Conservation (phyloP, 352 stramenopile genomes). For the Pythium coloratum region DNA sequence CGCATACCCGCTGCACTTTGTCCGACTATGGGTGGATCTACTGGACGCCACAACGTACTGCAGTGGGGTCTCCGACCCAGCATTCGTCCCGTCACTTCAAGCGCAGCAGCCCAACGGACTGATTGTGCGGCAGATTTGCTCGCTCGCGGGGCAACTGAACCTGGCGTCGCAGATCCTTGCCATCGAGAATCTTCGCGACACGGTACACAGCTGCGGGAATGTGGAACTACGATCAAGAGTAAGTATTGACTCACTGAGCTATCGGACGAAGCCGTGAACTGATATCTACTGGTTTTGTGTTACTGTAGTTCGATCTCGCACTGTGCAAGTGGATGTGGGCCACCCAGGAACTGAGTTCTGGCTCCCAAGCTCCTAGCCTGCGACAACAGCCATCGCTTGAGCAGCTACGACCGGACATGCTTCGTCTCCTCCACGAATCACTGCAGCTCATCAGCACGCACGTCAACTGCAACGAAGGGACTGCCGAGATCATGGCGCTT, state of each 20-base stretch:
- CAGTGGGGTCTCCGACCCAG: constrained; percentile 30
- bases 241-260: not conserved
- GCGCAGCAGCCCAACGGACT: constrained; percentile 6
- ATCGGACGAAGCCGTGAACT: not conserved
- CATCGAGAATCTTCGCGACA: constrained; percentile 39
- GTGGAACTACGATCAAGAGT: constrained; percentile 61
- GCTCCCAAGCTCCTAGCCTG: not conserved
- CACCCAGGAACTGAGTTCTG: constrained; percentile 35
- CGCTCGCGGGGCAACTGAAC: constrained; percentile 49
- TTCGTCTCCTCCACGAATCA: constrained; percentile 47
- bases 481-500: constrained; percentile 68
- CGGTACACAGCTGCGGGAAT: constrained; percentile 51
- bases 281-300: not conserved
- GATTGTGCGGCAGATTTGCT: constrained; percentile 42
- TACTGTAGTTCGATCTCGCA: constrained; percentile 58
- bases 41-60: constrained; percentile 58
- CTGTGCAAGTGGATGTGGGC: constrained; percentile 81
- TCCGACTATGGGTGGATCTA: constrained; percentile 57
- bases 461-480: constrained; percentile 57
- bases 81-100: constrained; percentile 11
- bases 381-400: constrained; percentile 38
- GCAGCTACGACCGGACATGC: constrained; percentile 39
- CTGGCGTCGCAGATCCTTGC: constrained; percentile 48
- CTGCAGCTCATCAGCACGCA: constrained; percentile 44
- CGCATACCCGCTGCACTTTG: constrained; percentile 50